These are phyloP conservation scores for Colletotrichum eleusines DNA, from an alignment of 2,329 filamentous ascomycete species.

Conservation along the genomic window DNA sequence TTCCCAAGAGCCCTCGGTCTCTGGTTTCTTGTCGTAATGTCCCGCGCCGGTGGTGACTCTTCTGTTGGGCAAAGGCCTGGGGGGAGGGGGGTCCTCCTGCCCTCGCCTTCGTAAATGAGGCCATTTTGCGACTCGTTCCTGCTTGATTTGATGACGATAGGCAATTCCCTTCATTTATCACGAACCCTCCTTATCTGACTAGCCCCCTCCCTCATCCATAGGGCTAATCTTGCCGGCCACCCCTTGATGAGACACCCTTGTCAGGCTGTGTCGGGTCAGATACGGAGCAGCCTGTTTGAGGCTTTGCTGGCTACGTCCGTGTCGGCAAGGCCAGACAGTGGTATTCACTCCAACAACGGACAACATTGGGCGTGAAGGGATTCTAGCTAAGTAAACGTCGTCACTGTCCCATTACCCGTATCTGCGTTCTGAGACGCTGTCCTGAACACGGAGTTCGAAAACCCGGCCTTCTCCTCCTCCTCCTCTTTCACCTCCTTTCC, in stretches of 20 bases:
- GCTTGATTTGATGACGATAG: slow-evolving; percentile 12
- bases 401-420: not conserved
- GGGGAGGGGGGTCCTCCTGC: not conserved
- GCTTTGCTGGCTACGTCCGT: not conserved
- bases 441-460: not conserved
- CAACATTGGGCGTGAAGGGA: not conserved
- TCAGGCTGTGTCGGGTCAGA: not conserved
- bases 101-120: slow-evolving; percentile 1
- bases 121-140: slow-evolving; percentile 15
- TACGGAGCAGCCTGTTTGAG: not conserved
- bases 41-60: not conserved
- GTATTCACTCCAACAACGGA: not conserved
- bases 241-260: not conserved
- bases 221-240: not conserved
- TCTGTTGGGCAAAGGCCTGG: not conserved
- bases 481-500: not conserved
- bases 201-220: not conserved
- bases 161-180: slow-evolving; percentile 11
- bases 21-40: not conserved
- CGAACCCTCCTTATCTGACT: slow-evolving; percentile 2
- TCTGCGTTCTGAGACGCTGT: not conserved
- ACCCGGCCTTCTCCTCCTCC: no score
- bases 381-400: not conserved
- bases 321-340: not conserved
- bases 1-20: not conserved